Conservation (phyloP, 345 rosid species). For the Populus ilicifolia region DNA sequence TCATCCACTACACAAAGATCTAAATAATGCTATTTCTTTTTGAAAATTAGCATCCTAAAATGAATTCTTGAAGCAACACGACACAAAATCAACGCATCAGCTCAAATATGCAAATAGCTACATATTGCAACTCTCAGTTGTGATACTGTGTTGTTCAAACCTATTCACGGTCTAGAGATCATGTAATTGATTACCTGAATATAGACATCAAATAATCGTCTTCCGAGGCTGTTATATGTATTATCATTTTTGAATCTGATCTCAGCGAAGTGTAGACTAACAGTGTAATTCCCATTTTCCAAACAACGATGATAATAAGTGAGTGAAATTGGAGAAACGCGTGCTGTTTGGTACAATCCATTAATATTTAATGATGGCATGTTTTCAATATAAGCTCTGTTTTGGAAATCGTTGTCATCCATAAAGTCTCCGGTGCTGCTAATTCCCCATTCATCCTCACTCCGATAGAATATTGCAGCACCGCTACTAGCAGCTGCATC, state of each 20-base stretch:
- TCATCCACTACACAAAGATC: not conserved
- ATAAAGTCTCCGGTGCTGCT: slow-evolving; percentile 25
- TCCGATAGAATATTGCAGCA: slow-evolving; percentile 8
- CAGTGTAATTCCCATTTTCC: slow-evolving; percentile 18
- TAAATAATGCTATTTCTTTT: not conserved
- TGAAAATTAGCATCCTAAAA: not conserved
- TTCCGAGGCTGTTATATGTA: slow-evolving; percentile 20
- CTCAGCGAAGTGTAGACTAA: slow-evolving; percentile 33
- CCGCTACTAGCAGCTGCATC: slow-evolving; percentile 12
- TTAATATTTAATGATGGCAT: slow-evolving; percentile 1
- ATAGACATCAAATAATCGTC: slow-evolving; percentile 27
- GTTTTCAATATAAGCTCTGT: not conserved
- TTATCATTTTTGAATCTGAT: slow-evolving; percentile 18
- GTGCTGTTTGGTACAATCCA: slow-evolving; percentile 16
- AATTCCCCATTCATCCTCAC: slow-evolving; percentile 16
- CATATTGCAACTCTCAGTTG: not conserved
- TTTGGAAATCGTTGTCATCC: slow-evolving; percentile 14
- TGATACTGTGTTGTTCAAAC: not conserved
- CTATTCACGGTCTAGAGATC: not conserved
- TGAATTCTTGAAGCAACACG: not conserved
- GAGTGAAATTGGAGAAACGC: slow-evolving; percentile 15
- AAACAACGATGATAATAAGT: slow-evolving; percentile 24
- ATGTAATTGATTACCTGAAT: slow-evolving; percentile 22
- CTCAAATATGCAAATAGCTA: not conserved
- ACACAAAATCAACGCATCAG: not conserved